Evolutionary conservation across 768 basidiomycete genomes (phyloP).

Genomic region (Tulasnella sp.): DNA sequence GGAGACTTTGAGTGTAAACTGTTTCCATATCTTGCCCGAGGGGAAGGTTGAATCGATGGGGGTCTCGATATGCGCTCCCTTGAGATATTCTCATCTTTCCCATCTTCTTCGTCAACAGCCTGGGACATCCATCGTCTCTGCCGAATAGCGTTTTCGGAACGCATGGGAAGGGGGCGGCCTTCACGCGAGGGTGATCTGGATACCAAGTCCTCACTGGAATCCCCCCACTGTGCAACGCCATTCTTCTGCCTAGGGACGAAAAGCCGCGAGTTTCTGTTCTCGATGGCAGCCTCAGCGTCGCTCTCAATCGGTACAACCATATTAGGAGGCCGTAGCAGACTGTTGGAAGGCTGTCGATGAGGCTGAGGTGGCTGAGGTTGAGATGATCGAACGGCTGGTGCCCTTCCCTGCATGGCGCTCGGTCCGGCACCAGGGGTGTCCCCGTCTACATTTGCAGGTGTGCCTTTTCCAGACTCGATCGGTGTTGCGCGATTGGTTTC

Average conservation of each 20-base stretch:
- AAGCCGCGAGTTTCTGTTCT: slow-evolving; percentile 23
- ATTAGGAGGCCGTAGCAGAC: slow-evolving; percentile 36
- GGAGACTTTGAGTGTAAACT: too few relatives aligned
- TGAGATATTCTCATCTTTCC: neutral
- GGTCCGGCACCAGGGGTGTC: slow-evolving; percentile 6
- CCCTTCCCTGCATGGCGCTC: too few relatives aligned
- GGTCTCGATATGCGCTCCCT: neutral
- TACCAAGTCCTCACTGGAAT: too few relatives aligned
- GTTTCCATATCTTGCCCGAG: neutral
- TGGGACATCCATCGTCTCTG: neutral
- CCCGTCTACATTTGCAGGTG: neutral
- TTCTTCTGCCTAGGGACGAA: neutral
- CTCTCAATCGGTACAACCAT: slow-evolving; percentile 53
- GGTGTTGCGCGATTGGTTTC: neutral
- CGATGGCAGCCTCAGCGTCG: slow-evolving; percentile 64
- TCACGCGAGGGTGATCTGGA: too few relatives aligned
- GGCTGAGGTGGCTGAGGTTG: neutral
- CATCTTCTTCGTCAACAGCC: neutral
- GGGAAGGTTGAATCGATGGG: neutral
- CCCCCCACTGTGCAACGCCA: neutral
- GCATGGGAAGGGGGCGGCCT: too few relatives aligned
- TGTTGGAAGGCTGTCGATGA: slow-evolving; percentile 24
- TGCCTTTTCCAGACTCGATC: neutral
- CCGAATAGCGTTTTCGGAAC: neutral
- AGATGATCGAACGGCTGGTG: neutral